Evolutionary conservation across 495 filamentous ascomycete species (phyloP).

Genomic region (Parmelia sp.): DNA sequence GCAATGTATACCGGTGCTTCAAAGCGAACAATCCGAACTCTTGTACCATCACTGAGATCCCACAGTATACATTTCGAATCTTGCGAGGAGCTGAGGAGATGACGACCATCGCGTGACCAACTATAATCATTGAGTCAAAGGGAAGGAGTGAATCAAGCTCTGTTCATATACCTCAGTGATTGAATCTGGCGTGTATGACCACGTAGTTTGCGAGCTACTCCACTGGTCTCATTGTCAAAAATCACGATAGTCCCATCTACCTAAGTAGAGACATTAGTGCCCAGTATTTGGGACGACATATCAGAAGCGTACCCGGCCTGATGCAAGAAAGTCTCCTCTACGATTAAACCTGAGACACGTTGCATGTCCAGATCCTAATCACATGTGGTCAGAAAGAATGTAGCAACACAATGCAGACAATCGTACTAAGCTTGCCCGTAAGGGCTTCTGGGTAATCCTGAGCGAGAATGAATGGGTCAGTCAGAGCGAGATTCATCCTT

Average conservation of each 20-base stretch:
- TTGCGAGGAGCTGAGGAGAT: slow-evolving; percentile 88
- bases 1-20: slow-evolving; percentile 91
- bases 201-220: slow-evolving; percentile 83
- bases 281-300: background rate
- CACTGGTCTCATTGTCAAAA: slow-evolving; percentile 95
- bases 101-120: slow-evolving; percentile 87
- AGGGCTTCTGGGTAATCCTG: slow-evolving; percentile 93
- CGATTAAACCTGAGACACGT: slow-evolving; percentile 82
- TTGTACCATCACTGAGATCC: slow-evolving; percentile 74
- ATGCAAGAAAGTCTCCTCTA: slow-evolving; percentile 87
- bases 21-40: slow-evolving; percentile 69
- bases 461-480: slow-evolving; percentile 77
- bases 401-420: background rate
- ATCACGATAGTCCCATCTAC: slow-evolving; percentile 89
- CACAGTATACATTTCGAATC: slow-evolving; percentile 94
- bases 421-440: slow-evolving; percentile 71
- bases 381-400: background rate
- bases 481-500: slow-evolving; percentile 69
- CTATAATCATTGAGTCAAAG: slow-evolving; percentile 39
- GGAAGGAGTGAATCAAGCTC: background rate
- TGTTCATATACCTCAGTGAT: slow-evolving; percentile 52
- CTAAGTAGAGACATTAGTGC: slow-evolving; percentile 33
- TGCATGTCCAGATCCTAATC: slow-evolving; percentile 55
- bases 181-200: slow-evolving; percentile 89
- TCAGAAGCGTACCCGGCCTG: slow-evolving; percentile 60